phyloP scores from a whole-genome alignment of 2,329 filamentous ascomycete genomes.

The Aspergillus intermedius region DNA sequence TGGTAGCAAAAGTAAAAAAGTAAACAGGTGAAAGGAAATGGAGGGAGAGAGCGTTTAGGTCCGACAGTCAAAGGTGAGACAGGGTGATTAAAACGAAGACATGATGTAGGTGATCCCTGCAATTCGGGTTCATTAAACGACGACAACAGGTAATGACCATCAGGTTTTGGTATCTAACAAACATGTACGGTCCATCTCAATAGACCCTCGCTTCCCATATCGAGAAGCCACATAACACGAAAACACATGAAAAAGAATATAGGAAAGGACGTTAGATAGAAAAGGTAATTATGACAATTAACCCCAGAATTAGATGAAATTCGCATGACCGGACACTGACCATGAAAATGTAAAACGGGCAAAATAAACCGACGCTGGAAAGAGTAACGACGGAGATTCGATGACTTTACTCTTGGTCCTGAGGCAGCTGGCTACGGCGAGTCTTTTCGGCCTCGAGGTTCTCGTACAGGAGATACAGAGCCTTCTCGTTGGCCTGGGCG shows the following conservation, averaged over 20 bases:
- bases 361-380: neutral
- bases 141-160: conserved; percentile 9
- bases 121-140: conserved; percentile 14
- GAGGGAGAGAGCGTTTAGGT: neutral
- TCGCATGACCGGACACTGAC: neutral
- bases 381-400: neutral
- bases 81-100: neutral
- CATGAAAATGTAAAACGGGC: neutral
- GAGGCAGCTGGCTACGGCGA: conserved; percentile 76
- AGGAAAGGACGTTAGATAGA: conserved; percentile 11
- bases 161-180: conserved; percentile 19
- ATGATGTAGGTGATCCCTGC: conserved; percentile 4
- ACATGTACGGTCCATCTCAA: conserved; percentile 17
- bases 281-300: conserved; percentile 7
- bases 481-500: conserved; percentile 87
- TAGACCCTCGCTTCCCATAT: conserved; percentile 21
- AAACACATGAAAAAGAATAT: conserved; percentile 8
- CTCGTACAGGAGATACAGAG: conserved; percentile 93
- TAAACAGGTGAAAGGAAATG: neutral
- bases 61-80: neutral
- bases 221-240: conserved; percentile 15
- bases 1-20: neutral
- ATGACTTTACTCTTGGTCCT: conserved; percentile 39
- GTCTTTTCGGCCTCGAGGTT: conserved; percentile 99
- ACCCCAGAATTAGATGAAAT: neutral